Evolutionary conservation across 306 rosid species (phyloP), one percentile per base, ranked within the genome.

Genomic region (Glycine tomentella): DNA sequence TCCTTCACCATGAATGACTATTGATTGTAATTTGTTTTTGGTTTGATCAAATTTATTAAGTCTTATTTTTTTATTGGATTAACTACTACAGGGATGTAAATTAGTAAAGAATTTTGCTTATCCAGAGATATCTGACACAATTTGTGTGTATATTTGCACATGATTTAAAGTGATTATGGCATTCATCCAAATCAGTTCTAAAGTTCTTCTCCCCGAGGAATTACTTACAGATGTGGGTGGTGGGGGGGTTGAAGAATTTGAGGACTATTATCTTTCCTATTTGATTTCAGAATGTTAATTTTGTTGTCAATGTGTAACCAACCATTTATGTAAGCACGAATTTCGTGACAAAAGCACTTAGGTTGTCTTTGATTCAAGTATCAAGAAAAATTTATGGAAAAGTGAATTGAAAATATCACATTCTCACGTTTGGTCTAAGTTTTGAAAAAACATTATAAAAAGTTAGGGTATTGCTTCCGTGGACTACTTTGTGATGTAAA

Each of bases 11-110:
- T 69, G 55, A 73, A 78, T 89, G 88, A 77, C 84, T 80, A 74
- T 89, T 88, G 85, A 74, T 88, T 82, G 88, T 80, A 84, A 80
- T 86, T 83, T 85, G 38, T 55, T 69, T 73, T 83, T 81, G 68
- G 77, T 64, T 62, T 73, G 75, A 36, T 74, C 45, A 72, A 44
- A 17, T 66, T 86, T 77, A 88, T 86, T 82, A 84, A 80, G 86
- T 84, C 77, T 90, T 81, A 63, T 67, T 89, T 83, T n/a, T 79
- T 75, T 69, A 76, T 76, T 83, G 87, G 8, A 82, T 81, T 82
- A 65, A 89, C 84, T 83, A 86, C 86, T 83, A 88, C 77, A 75
- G 5, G 63, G 71, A 88, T 91, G 95, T 92, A 92, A 80, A 90
- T 82, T 84, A 84, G 89, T 84, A 74, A 81, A 55, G 90, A 85